Evolutionary conservation across 2,329 filamentous ascomycete genomes (phyloP).

Genomic region (Fusarium odoratissimum): DNA sequence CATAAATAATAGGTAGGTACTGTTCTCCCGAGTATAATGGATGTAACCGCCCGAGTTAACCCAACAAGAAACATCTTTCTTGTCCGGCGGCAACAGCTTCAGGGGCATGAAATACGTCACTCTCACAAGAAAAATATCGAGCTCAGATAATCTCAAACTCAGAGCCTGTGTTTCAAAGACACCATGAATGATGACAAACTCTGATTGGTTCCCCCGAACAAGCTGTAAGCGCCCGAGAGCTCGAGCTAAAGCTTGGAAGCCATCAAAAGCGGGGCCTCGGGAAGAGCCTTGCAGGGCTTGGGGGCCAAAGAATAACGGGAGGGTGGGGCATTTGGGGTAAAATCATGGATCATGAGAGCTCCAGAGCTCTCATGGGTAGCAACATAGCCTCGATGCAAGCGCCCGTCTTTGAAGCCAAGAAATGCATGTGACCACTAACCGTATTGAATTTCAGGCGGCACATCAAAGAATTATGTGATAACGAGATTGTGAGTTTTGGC

Average conservation of each 20-base stretch:
- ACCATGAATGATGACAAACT: background rate
- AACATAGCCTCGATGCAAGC: conserved; percentile 40
- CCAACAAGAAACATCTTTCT: background rate
- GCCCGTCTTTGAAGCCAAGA: conserved; percentile 40
- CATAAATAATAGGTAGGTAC: background rate
- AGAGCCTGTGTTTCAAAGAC: conserved; percentile 13
- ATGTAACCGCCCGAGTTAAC: conserved; percentile 10
- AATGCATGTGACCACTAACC: conserved; percentile 22
- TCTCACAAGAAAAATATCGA: conserved; percentile 15
- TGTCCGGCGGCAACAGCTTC: conserved; percentile 13
- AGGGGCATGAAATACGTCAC: conserved; percentile 19
- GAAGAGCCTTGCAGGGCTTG: conserved; percentile 34
- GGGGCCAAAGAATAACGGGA: conserved; percentile 24
- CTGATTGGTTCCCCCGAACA: conserved; percentile 40
- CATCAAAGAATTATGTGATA: background rate
- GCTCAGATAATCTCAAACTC: background rate
- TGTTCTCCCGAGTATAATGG: background rate
- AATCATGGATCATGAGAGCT: conserved; percentile 36
- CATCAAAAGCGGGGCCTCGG: conserved; percentile 30
- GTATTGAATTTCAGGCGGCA: background rate
- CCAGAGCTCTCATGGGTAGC: conserved; percentile 27
- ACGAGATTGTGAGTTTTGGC: background rate
- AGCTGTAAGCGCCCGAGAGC: conserved; percentile 45
- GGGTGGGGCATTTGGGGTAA: conserved; percentile 27
- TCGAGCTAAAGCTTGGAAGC: conserved; percentile 33